Base-by-base conservation (phyloP, 73 alveolate genomes). In the Tetrahymena borealis region DNA sequence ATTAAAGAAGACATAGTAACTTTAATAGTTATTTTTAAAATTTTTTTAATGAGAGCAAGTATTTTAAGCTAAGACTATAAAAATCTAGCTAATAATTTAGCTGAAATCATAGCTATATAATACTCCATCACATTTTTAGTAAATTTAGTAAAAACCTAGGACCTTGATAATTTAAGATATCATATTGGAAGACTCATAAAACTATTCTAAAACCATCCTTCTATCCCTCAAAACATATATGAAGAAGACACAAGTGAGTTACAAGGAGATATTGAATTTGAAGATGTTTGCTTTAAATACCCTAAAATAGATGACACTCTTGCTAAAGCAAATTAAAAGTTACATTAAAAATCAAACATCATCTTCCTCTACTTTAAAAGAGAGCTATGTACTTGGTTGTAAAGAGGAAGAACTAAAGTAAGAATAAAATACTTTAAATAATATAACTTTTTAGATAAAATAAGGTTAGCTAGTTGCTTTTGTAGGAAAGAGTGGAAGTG, bases 401-500 rank as follows among this genome's bases (percentile, higher is more conserved):
- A 60, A 24, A 60, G 28, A 60, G 6, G 0, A 60, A 60, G 28
- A 24, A 24, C 85, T 18, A 28, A 18, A 24, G 9, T 94, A 94
- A 31, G 78, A 91, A 35, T 93, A 95, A 20, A 15, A 60, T 41
- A 96, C 94, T 6, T 43, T 96, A 31, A 92, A 94, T 37, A 93
- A 94, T 43, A 93, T 97, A 5, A 36, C 93, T 11, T 78, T 97
- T 78, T 78, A 42, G 37, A 95, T 97, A 20, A 94, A 96, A 37
- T 77, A 85, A 11, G 95, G 96, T 35, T 93, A 95, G 92, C 94
- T 95, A 90, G 96, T 97, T 6, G 98, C 99, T 37, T 93, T 98
- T 78, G 99, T 98, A 1, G 99, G 99, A 12, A 97, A 96, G 60
- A 96, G 99, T 39, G 99, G 99, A 2, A 41, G 94, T 91, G 94